phyloP scores from a whole-genome alignment of 2,329 filamentous ascomycete genomes.

The Fusarium praegraminearum region DNA sequence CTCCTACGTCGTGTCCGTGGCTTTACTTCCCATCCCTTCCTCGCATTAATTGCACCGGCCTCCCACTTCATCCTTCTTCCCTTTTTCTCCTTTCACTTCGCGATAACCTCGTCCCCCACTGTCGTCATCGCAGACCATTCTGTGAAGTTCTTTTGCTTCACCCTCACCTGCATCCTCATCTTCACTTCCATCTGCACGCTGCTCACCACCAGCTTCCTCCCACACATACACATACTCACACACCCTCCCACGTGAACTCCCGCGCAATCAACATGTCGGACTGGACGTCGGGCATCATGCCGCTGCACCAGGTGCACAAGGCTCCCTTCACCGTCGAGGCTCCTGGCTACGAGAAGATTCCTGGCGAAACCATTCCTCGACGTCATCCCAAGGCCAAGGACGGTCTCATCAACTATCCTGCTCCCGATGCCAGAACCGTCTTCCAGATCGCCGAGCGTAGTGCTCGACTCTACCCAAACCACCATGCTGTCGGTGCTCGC shows the following conservation, averaged over 20 bases:
- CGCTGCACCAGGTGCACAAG: conserved; percentile 71
- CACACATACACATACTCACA: conserved; percentile 3
- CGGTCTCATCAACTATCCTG: conserved; percentile 73
- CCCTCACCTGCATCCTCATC: conserved; percentile 13
- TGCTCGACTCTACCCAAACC: conserved; percentile 71
- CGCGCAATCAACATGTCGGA: conserved; percentile 45
- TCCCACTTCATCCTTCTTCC: conserved; percentile 22
- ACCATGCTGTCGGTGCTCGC: conserved; percentile 76
- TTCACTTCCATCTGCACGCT: conserved; percentile 8
- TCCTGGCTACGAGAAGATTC: conserved; percentile 73
- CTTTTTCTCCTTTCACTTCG: conserved; percentile 30
- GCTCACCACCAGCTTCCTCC: conserved; percentile 12
- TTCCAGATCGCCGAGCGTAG: conserved; percentile 82
- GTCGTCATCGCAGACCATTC: conserved; percentile 26
- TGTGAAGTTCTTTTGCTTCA: conserved; percentile 21
- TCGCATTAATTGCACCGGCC: conserved; percentile 40
- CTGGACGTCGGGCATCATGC: conserved; percentile 60
- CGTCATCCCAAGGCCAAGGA: conserved; percentile 79
- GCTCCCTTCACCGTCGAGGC: conserved; percentile 81
- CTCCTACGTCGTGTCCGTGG: conserved; percentile 31
- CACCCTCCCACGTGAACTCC: conserved; percentile 29
- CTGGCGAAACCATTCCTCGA: conserved; percentile 87
- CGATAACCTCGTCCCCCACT: conserved; percentile 38
- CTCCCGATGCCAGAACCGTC: conserved; percentile 78
- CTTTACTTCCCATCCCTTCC: conserved; percentile 27